phyloP scores from a whole-genome alignment of 2,329 filamentous ascomycete species.

The Fusarium pseudoanthophilum region DNA sequence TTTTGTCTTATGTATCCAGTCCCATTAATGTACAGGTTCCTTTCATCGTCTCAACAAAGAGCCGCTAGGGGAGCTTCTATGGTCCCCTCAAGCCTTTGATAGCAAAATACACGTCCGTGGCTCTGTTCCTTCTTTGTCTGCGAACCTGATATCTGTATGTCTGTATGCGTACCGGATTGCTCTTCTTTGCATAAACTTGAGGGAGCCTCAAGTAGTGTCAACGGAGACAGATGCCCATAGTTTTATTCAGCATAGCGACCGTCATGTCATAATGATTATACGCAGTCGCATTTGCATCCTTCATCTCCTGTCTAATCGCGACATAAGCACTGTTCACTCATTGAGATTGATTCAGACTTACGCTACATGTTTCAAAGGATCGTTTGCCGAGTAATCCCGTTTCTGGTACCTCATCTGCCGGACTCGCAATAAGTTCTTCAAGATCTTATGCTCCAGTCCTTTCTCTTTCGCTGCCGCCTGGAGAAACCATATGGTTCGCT shows the following conservation, averaged over 20 bases:
- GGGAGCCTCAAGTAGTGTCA: conserved; percentile 16
- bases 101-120: background rate
- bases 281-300: conserved; percentile 45
- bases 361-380: conserved; percentile 37
- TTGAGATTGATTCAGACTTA: conserved; percentile 31
- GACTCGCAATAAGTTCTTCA: conserved; percentile 72
- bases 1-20: conserved; percentile 4
- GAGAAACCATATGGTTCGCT: conserved; percentile 77
- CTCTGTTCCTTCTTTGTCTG: background rate
- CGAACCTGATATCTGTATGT: background rate
- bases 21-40: conserved; percentile 16
- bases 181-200: background rate
- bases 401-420: conserved; percentile 33
- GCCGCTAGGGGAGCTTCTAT: background rate
- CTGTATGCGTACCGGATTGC: background rate
- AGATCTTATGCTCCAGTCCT: conserved; percentile 76
- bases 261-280: conserved; percentile 76
- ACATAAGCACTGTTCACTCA: conserved; percentile 2
- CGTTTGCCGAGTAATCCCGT: conserved; percentile 4
- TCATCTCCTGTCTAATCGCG: conserved; percentile 29
- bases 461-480: conserved; percentile 69
- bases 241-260: conserved; percentile 78
- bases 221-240: conserved; percentile 73
- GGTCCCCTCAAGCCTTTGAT: background rate
- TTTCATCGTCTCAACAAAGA: background rate